Percentiles rank a stretch among this genome's conserved stretches.
Conservation (phyloP, 106 monocot genomes). For the Vanilla planifolia region DNA sequence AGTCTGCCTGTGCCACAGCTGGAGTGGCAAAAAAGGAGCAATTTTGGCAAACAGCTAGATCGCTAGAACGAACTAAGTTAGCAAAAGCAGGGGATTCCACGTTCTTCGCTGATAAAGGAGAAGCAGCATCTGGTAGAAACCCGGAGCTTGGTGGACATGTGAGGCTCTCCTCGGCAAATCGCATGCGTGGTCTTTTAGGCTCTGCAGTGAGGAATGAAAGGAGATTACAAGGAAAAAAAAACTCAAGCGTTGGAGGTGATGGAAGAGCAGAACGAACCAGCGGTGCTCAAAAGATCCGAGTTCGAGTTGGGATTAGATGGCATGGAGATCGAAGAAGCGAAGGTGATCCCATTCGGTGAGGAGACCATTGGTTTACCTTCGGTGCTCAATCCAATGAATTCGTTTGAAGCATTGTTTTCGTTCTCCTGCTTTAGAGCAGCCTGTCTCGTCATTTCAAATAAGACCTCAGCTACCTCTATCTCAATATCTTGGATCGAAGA, state of each 20-base stretch:
- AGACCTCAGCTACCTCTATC: slow-evolving; percentile 94
- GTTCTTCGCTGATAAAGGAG: slow-evolving; percentile 41
- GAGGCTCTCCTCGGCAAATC: slow-evolving; percentile 53
- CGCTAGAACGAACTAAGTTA: too few species aligned
- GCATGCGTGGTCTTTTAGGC: slow-evolving; percentile 71
- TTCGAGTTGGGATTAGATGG: slow-evolving; percentile 9
- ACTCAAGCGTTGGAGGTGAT: too few species aligned
- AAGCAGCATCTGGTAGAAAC: slow-evolving; percentile 15
- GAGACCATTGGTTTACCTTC: slow-evolving; percentile 42
- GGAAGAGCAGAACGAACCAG: slow-evolving; percentile 29
- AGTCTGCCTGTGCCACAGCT: slow-evolving; percentile 3
- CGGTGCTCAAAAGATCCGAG: slow-evolving; percentile 21
- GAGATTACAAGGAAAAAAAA: background rate
- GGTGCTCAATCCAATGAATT: slow-evolving; percentile 36
- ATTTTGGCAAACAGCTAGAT: too few species aligned
- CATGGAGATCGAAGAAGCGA: slow-evolving; percentile 16
- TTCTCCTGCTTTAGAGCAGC: too few species aligned
- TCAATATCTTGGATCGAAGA: slow-evolving; percentile 70
- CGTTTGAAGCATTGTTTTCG: slow-evolving; percentile 35
- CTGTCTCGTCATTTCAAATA: slow-evolving; percentile 82
- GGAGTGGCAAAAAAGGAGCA: background rate
- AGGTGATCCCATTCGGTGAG: slow-evolving; percentile 34
- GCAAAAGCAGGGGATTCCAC: background rate
- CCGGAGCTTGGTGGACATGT: slow-evolving; percentile 10
- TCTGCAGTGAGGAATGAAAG: slow-evolving; percentile 25